Base-by-base conservation (phyloP, 108 stramenopile species). In the Licmophora abbreviata region DNA sequence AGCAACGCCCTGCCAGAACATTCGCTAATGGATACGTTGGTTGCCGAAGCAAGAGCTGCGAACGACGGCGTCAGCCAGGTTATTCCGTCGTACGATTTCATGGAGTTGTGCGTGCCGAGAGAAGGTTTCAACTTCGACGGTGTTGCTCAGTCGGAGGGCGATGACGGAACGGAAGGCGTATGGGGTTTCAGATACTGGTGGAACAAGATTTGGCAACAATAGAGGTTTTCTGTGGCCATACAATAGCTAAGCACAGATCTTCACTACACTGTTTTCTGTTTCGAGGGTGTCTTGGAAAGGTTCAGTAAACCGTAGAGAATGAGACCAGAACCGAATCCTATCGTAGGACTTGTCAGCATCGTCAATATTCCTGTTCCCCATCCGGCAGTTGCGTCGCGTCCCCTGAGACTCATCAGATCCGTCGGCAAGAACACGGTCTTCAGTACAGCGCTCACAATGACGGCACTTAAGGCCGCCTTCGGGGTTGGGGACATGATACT, bases 361-460 rank as follows among this genome's bases (percentile, higher is more conserved):
- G 86, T 81, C 8, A 67, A 44, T 33, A 77, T 48, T 27, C 74
- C 86, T 18, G 86, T 81, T 35, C 61, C 71, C 59, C 82, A 73
- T 25, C 86, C 81, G 25, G 74, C 67, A 18, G 79, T 14, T 10
- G 64, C 51, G 41, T 85, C 81, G 34, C 66, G 55, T 24, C 84
- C 84, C 31, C 56, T 40, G 37, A 85, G 40, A 34, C 68, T 62
- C 60, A 90, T 23, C 45, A 90, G 40, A 46, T 76, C 75, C 63
- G 66, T 78, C 17, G 88, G 88, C 18, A 65, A 25, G 20, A 64
- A 57, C 25, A 85, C 77, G 34, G 73, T 62, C 55, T 65, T 68
- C 27, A 81, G 33, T 5, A 90, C 84, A n/a, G 84, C 84, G 54
- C 79, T 81, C 21, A 83, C 71, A 51, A 90, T 83, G 31, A 90